Base-by-base conservation (phyloP, 1,284 basidiomycete species). In the Boletus smithii region DNA sequence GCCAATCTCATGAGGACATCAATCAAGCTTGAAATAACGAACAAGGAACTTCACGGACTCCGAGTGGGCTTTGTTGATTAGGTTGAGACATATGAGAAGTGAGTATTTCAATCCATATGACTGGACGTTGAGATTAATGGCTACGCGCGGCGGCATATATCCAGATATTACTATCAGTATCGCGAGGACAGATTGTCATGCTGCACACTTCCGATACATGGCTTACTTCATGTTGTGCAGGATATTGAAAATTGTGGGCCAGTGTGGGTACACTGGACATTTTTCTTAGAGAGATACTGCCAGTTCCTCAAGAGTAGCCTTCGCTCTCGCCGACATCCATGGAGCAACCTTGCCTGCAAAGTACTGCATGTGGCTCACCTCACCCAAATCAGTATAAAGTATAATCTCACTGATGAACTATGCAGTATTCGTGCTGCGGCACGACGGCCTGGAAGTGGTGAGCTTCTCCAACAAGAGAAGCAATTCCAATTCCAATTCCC, bases 1-100 rank as follows among this genome's bases (percentile, higher is more conserved):
- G 18, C 8, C 1, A 5, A 24, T 1, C 13, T 54, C 17, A 51
- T 55, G 44, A 32, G 51, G 10, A 23, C 33, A 0, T 50, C 29
- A 0, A 14, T 54, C 0, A 34, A 47, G 16, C 41, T 54, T 7
- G 1, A 8, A 0, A 46, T 26, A n/a, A 9, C 24, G 24, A 26
- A 5, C 5, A 26, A 26, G 9, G 24, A 5, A 26, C 24, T 9
- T 26, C 24, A 9, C 5, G 9, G 24, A n/a, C n/a, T n/a, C n/a
- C n/a, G n/a, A n/a, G n/a, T n/a, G n/a, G n/a, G n/a, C n/a, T n/a
- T n/a, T n/a, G n/a, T n/a, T n/a, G n/a, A n/a, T n/a, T n/a, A n/a
- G n/a, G n/a, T n/a, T n/a, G n/a, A n/a, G n/a, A n/a, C 5, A 9
- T 26, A 26, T 26, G 24, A 26, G 24, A 5, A 26, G 24, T 26